Evolutionary conservation across 352 stramenopile species (phyloP).

Genomic region (Phytophthora boehmeriae): DNA sequence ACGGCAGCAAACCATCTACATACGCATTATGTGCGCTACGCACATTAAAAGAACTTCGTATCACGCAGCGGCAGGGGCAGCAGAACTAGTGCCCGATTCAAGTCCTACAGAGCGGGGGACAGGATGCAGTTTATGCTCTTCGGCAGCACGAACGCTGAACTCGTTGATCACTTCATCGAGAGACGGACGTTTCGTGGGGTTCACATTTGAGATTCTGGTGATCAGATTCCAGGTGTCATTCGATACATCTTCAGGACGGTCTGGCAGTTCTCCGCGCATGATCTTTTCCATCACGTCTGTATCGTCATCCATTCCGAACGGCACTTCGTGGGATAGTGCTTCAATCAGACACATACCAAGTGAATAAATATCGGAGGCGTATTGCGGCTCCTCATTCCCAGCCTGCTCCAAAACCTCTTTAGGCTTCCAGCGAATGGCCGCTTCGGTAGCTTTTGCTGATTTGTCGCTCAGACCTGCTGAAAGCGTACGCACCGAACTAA

Average conservation of each 20-base stretch:
- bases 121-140: conserved; percentile 4
- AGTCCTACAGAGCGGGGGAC: neutral
- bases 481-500: conserved; percentile 17
- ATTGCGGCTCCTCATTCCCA: conserved; percentile 1
- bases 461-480: conserved; percentile 17
- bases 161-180: conserved; percentile 19
- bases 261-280: conserved; percentile 7
- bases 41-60: too few relatives aligned
- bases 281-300: conserved; percentile 10
- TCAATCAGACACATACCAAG: conserved; percentile 39
- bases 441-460: neutral
- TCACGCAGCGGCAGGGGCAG: neutral
- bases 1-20: too few relatives aligned
- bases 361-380: conserved; percentile 35
- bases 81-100: neutral
- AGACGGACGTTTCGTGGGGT: conserved; percentile 14
- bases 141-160: conserved; percentile 11
- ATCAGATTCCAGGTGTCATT: conserved; percentile 21
- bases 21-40: too few relatives aligned
- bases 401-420: conserved; percentile 26
- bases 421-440: conserved; percentile 33
- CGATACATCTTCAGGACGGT: neutral
- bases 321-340: conserved; percentile 10
- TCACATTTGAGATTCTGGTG: conserved; percentile 11
- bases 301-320: conserved; percentile 14